These are phyloP conservation scores for Neonectria magnoliae DNA, from an alignment of 2,329 filamentous ascomycete species.

Conservation along the genomic window DNA sequence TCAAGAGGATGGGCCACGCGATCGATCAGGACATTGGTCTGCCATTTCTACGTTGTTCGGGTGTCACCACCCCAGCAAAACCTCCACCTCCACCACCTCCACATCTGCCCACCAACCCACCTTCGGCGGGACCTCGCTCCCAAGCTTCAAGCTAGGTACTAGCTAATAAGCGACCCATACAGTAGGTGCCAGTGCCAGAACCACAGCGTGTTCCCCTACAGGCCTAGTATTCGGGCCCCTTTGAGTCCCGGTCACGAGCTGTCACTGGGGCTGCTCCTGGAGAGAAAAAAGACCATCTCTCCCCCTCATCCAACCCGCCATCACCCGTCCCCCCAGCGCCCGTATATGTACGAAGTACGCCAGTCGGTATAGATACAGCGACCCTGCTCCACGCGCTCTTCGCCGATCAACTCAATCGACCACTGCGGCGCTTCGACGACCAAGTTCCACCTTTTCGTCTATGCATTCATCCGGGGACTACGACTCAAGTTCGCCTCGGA, in stretches of 20 bases:
- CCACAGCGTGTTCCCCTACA: constrained; percentile 32
- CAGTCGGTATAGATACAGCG: not conserved
- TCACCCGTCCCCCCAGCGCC: constrained; percentile 9
- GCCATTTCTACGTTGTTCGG: not conserved
- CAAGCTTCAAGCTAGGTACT: constrained; percentile 38
- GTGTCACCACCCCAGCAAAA: constrained; percentile 22
- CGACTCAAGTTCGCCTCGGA: constrained; percentile 14
- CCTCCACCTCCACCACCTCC: constrained; percentile 41
- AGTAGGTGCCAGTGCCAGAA: constrained; percentile 35
- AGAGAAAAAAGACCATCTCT: constrained; percentile 29
- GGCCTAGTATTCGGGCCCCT: constrained; percentile 31
- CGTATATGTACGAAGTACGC: constrained; percentile 5
- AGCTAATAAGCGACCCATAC: constrained; percentile 43
- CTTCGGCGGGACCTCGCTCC: constrained; percentile 44
- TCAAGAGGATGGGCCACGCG: not conserved
- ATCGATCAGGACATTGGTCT: constrained; percentile 2
- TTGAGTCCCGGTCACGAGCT: constrained; percentile 39
- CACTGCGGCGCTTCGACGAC: not conserved
- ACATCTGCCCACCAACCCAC: constrained; percentile 45
- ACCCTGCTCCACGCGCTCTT: constrained; percentile 1
- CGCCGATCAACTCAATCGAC: constrained; percentile 7
- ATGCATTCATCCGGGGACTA: constrained; percentile 13
- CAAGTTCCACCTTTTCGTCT: constrained; percentile 1
- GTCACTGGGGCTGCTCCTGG: constrained; percentile 29
- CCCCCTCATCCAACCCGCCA: constrained; percentile 30